A percentile compares a stretch with the other conserved stretches of the same genome.
Evolutionary conservation across 495 filamentous ascomycete genomes (phyloP).

Genomic region (Aspergillus ostianus): DNA sequence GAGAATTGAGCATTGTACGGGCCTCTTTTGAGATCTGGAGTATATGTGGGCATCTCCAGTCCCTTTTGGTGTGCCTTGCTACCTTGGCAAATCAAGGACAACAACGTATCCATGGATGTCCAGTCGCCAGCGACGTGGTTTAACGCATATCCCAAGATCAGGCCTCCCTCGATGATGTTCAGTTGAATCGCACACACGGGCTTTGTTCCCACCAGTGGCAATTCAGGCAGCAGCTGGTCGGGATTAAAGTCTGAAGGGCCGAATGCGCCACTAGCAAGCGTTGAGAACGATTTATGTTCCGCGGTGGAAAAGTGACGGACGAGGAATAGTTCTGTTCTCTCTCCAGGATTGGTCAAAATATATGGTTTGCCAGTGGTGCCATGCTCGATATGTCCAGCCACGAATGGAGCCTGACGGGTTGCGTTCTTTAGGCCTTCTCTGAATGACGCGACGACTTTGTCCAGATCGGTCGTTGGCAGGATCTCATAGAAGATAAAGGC

Average conservation of each 20-base stretch:
- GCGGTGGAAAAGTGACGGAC: constrained; percentile 14
- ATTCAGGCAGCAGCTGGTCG: constrained; percentile 14
- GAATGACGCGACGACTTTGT: constrained; percentile 17
- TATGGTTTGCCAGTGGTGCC: constrained; percentile 19
- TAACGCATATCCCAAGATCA: constrained; percentile 21
- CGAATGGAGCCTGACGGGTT: constrained; percentile 21
- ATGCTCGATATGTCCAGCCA: constrained; percentile 22
- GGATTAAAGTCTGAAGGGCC: constrained; percentile 15
- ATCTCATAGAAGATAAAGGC: constrained; percentile 24
- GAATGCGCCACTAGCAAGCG: constrained; percentile 18
- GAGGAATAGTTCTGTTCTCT: constrained; percentile 12
- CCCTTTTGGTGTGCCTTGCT: constrained; percentile 19
- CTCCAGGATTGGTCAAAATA: constrained; percentile 11
- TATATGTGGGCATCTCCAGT: constrained; percentile 16
- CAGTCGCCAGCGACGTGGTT: constrained; percentile 29
- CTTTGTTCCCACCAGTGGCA: constrained; percentile 3
- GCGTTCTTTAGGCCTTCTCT: constrained; percentile 24
- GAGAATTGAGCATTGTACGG: constrained; percentile 19
- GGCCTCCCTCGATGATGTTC: constrained; percentile 23
- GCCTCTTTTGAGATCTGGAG: constrained; percentile 20
- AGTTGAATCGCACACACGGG: constrained; percentile 25
- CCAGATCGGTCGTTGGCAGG: constrained; percentile 4
- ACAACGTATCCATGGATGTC: constrained; percentile 23
- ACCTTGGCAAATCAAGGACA: constrained; percentile 26
- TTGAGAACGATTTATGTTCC: constrained; percentile 18